phyloP scores from a whole-genome alignment of 257 asterid genomes.

The Penstemon eatonii region DNA sequence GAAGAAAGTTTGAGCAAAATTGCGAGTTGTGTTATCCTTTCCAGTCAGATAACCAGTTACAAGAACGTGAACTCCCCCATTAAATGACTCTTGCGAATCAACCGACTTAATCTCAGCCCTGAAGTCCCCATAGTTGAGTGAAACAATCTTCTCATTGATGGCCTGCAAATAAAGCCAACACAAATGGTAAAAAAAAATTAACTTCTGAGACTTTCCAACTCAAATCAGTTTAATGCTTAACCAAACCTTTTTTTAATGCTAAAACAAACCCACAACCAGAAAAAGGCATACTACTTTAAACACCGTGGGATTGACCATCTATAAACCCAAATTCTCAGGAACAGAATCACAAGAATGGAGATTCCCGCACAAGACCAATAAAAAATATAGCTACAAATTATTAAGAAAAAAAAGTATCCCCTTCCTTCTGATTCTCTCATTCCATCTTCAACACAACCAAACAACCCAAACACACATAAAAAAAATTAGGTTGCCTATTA shows the following conservation, averaged over 20 bases:
- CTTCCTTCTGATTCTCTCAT: neutral
- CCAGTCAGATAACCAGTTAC: conserved; percentile 83
- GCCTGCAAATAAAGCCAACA: conserved; percentile 50
- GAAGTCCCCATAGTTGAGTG: conserved; percentile 65
- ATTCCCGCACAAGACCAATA: neutral
- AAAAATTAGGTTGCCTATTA: too few species aligned
- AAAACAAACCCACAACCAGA: neutral
- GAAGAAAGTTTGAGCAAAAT: conserved; percentile 83
- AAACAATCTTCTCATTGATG: conserved; percentile 72
- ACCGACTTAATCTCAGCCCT: conserved; percentile 80
- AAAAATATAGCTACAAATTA: neutral
- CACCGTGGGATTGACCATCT: conserved; percentile 4
- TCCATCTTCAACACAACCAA: neutral
- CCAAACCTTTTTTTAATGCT: conserved; percentile 1
- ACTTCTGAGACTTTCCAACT: neutral
- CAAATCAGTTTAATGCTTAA: conserved; percentile 14
- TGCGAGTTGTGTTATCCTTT: conserved; percentile 48
- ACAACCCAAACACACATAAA: neutral
- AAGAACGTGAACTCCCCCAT: conserved; percentile 82
- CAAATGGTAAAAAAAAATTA: too few species aligned
- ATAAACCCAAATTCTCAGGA: conserved; percentile 7
- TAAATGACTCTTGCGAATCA: conserved; percentile 77
- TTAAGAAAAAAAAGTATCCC: neutral
- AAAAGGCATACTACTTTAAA: neutral
- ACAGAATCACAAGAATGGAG: neutral